These are phyloP conservation scores for Nothophaeocryptopus gaeumannii DNA, from an alignment of 2,329 filamentous ascomycete genomes.

Conservation along the genomic window DNA sequence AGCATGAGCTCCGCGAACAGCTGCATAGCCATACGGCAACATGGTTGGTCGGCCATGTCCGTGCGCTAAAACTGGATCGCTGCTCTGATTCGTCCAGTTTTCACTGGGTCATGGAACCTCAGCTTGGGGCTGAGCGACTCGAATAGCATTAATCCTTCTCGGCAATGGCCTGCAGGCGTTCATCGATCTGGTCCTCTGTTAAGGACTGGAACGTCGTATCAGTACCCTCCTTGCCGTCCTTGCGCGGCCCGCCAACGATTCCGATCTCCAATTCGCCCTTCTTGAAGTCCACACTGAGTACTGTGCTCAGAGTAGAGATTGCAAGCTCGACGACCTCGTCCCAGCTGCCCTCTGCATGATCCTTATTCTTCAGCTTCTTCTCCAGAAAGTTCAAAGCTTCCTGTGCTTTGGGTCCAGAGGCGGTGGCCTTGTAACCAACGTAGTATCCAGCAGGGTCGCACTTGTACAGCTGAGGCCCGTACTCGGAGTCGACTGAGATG, in stretches of 20 bases:
- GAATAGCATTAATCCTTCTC: slow-evolving; percentile 78
- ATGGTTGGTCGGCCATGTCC: too few relatives aligned
- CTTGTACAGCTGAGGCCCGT: slow-evolving; percentile 94
- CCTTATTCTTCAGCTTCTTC: slow-evolving; percentile 99
- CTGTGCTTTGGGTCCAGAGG: slow-evolving; percentile 96
- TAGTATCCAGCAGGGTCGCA: slow-evolving; percentile 98
- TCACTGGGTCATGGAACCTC: too few relatives aligned
- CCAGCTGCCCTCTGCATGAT: slow-evolving; percentile 86
- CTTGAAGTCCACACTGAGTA: slow-evolving; percentile 99
- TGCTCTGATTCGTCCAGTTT: too few relatives aligned
- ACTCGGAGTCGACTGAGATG: slow-evolving; percentile 89
- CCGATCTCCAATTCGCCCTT: slow-evolving; percentile 98
- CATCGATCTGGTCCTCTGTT: slow-evolving; percentile 97
- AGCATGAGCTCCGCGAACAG: too few relatives aligned
- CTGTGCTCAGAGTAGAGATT: slow-evolving; percentile 91
- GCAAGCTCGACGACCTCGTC: slow-evolving; percentile 97
- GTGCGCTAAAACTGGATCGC: too few relatives aligned
- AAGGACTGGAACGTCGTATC: slow-evolving; percentile 78
- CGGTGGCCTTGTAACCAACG: slow-evolving; percentile 96
- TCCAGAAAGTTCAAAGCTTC: slow-evolving; percentile 97
- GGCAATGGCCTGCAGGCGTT: slow-evolving; percentile 93
- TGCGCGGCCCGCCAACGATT: slow-evolving; percentile 83
- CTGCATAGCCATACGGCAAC: too few relatives aligned
- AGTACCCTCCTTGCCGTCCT: slow-evolving; percentile 79
- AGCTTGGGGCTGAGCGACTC: too few relatives aligned